These are phyloP conservation scores for Triangularia verruculosa DNA, from an alignment of 2,329 filamentous ascomycete species.

Conservation along the genomic window DNA sequence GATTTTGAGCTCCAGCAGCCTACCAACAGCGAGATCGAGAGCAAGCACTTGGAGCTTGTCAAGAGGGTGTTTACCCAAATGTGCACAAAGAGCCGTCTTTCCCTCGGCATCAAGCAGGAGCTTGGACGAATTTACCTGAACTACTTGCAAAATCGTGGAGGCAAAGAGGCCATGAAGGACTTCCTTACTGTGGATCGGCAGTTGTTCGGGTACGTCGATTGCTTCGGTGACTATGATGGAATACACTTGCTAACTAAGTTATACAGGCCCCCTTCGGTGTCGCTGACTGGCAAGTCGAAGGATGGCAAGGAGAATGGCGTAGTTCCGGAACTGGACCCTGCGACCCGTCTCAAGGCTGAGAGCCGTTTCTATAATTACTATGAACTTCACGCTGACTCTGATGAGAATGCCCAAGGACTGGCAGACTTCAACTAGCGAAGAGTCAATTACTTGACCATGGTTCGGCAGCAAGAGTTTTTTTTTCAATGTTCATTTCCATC, in stretches of 20 bases:
- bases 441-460: not conserved
- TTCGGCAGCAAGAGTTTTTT: not conserved
- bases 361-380: constrained; percentile 51
- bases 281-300: constrained; percentile 39
- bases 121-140: constrained; percentile 75
- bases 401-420: constrained; percentile 46
- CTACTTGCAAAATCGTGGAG: constrained; percentile 80
- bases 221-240: not conserved
- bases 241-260: constrained; percentile 14
- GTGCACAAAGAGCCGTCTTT: constrained; percentile 68
- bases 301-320: constrained; percentile 47
- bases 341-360: constrained; percentile 50
- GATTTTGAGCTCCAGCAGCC: constrained; percentile 86
- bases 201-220: constrained; percentile 72
- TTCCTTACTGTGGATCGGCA: constrained; percentile 81
- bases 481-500: not conserved
- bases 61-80: constrained; percentile 77
- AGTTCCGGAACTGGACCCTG: constrained; percentile 49
- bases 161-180: constrained; percentile 79
- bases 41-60: constrained; percentile 67
- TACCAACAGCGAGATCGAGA: constrained; percentile 61
- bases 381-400: constrained; percentile 48
- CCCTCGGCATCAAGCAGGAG: constrained; percentile 65
- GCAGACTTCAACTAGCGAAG: constrained; percentile 48
- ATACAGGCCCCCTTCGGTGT: constrained; percentile 46